Evolutionary conservation across 768 basidiomycete genomes (phyloP), one percentile per base, ranked within the genome.

Genomic region (Leucosporidium yakuticum): DNA sequence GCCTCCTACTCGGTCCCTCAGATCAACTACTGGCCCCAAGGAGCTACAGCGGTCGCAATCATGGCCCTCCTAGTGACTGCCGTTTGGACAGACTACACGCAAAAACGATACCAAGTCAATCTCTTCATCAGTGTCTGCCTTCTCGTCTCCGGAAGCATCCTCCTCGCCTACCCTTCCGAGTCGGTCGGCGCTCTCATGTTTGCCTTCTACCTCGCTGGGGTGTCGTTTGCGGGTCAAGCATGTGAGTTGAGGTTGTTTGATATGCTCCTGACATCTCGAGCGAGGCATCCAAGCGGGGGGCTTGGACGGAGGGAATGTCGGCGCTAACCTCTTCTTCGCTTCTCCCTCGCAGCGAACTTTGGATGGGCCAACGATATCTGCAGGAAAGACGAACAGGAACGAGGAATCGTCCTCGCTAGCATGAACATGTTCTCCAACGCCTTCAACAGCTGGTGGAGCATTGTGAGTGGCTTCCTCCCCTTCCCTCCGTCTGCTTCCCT

Each of bases 331-430:
- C 12, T 36, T 12, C 34, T 36, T 19, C 49, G 6, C 7, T 50
- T 51, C 50, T 21, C 23, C 11, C 21, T 27, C 23, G 25, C 11
- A 9, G 85, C 84, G 23, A 90, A 87, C 31, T 89, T 89, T 74
- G 85, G 86, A 20, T 89, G 89, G 88, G 87, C 88, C n/a, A 90
- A 90, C 76, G 86, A 88, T 75, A 83, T 88, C 60, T 86, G 86
- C 65, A 83, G 84, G 32, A 85, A 88, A 71, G 86, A 90, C 77
- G 82, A 86, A 73, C 84, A 86, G 76, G 86, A 88, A 73, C 83
- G 88, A 54, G 84, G 81, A 7, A 79, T 89, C 50, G 86, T 89
- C 4, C 81, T 90, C 21, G 87, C 86, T 31, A 86, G 85, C 9
- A 89, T 90, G 88, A 89, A 89, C 77, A 64, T 68, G 67, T 44